A percentile compares a stretch with the other conserved stretches of the same genome.
Evolutionary conservation across 2,329 filamentous ascomycete species (phyloP).

Genomic region (Hypoxylon sp.): DNA sequence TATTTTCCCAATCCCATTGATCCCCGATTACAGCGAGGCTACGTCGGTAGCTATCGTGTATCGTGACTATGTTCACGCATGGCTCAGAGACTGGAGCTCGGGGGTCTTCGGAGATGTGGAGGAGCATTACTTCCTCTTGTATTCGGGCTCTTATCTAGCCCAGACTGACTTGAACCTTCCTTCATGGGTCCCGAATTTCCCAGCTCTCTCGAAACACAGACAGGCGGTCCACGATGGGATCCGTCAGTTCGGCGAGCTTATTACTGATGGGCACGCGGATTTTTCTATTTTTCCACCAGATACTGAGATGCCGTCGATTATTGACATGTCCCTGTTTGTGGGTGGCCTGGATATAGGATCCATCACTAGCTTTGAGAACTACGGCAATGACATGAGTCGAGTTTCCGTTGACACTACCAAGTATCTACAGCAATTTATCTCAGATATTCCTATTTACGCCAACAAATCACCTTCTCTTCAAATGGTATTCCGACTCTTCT

Average conservation of each 20-base stretch:
- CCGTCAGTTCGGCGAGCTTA: not conserved
- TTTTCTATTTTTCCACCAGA: not conserved
- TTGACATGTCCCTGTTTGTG: constrained; percentile 7
- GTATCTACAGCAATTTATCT: constrained; percentile 10
- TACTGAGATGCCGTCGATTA: not conserved
- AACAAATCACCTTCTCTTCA: not conserved
- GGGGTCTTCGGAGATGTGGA: constrained; percentile 2
- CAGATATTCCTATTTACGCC: not conserved
- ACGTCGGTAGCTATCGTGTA: constrained; percentile 1
- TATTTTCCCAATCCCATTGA: constrained; percentile 4
- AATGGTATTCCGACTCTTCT: constrained; percentile 11
- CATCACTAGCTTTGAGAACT: constrained; percentile 7
- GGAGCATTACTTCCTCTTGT: constrained; percentile 12
- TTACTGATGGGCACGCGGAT: constrained; percentile 7
- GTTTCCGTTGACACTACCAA: not conserved
- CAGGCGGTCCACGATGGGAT: constrained; percentile 4
- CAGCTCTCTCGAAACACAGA: constrained; percentile 3
- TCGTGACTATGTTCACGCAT: not conserved
- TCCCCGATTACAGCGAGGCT: constrained; percentile 8
- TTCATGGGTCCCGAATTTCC: constrained; percentile 12
- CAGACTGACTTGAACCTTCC: not conserved
- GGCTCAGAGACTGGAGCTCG: constrained; percentile 4
- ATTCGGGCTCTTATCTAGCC: constrained; percentile 10
- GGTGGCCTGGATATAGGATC: constrained; percentile 2
- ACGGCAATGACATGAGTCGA: constrained; percentile 8